These are phyloP conservation scores for Sinapis alba DNA, from an alignment of 441 rosid genomes.

Conservation along the genomic window DNA sequence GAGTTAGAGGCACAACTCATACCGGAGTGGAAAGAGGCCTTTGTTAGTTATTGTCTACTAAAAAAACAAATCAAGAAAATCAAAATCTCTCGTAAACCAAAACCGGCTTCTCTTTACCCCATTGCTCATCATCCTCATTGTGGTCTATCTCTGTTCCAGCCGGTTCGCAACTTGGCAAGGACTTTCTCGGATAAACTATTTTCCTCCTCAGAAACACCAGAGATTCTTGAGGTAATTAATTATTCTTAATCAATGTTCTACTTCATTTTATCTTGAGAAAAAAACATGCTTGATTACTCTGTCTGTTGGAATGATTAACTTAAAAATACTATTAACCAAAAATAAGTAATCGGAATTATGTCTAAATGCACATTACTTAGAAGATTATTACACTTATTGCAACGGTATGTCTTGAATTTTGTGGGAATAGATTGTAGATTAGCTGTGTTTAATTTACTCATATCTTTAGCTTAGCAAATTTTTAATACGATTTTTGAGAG, in stretches of 20 bases:
- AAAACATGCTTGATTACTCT: conserved; percentile 12
- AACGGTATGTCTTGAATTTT: neutral
- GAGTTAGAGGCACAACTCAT: conserved; percentile 95
- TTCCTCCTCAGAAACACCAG: conserved; percentile 33
- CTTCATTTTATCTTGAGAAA: neutral
- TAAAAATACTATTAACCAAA: neutral
- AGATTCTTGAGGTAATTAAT: conserved; percentile 64
- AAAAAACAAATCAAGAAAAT: conserved; percentile 87
- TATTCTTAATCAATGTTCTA: neutral
- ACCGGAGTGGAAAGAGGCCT: conserved; percentile 98
- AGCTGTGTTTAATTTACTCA: neutral
- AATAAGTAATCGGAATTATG: neutral
- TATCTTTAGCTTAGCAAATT: neutral
- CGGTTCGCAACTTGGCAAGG: conserved; percentile 48
- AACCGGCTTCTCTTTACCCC: conserved; percentile 41
- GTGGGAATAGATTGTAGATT: neutral
- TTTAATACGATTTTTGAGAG: neutral
- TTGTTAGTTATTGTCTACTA: conserved; percentile 85
- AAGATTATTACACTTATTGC: neutral
- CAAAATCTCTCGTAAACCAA: conserved; percentile 55
- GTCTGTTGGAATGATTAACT: conserved; percentile 7
- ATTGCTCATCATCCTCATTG: conserved; percentile 37
- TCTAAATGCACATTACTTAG: neutral
- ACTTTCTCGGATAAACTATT: conserved; percentile 36
- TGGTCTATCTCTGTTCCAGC: conserved; percentile 59